A percentile compares a stretch with the other conserved stretches of the same genome.
Evolutionary conservation across 2,329 filamentous ascomycete species (phyloP).

Genomic region (Diaporthe capsici): DNA sequence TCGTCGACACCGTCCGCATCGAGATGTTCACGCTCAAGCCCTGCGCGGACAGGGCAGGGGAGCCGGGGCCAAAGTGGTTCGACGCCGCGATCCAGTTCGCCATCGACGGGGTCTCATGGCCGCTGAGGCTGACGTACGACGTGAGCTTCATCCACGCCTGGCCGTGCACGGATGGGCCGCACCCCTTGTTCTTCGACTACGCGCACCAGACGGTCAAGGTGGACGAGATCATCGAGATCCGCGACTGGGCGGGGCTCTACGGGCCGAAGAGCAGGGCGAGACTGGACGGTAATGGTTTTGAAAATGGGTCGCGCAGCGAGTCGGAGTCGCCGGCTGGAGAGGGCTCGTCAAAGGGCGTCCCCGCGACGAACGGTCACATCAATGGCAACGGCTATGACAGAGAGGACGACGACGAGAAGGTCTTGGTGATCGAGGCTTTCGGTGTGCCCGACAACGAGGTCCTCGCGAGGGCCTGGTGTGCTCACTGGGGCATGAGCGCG

Average conservation of each 20-base stretch:
- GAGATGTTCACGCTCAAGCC: constrained; percentile 75
- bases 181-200: constrained; percentile 82
- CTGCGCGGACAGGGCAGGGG: constrained; percentile 48
- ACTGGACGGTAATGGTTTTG: constrained; percentile 15
- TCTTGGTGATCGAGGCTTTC: constrained; percentile 80
- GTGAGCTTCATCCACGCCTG: constrained; percentile 77
- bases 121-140: constrained; percentile 73
- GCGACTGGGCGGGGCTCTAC: constrained; percentile 73
- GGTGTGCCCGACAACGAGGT: constrained; percentile 83
- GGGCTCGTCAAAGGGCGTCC: constrained; percentile 39
- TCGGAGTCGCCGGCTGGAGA: constrained; percentile 39
- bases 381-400: constrained; percentile 52
- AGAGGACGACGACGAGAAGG: constrained; percentile 68
- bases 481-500: constrained; percentile 80
- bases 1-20: constrained; percentile 76
- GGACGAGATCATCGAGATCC: constrained; percentile 75
- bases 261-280: constrained; percentile 42
- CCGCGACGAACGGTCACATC: constrained; percentile 30
- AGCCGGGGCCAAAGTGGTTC: constrained; percentile 61
- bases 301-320: constrained; percentile 25
- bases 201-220: constrained; percentile 70
- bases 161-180: constrained; percentile 74
- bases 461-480: constrained; percentile 82
- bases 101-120: constrained; percentile 74
- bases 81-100: constrained; percentile 75